Evolutionary conservation across 202 grass and related monocot genomes (phyloP).

Genomic region (Bolboschoenoplectus hybrid): DNA sequence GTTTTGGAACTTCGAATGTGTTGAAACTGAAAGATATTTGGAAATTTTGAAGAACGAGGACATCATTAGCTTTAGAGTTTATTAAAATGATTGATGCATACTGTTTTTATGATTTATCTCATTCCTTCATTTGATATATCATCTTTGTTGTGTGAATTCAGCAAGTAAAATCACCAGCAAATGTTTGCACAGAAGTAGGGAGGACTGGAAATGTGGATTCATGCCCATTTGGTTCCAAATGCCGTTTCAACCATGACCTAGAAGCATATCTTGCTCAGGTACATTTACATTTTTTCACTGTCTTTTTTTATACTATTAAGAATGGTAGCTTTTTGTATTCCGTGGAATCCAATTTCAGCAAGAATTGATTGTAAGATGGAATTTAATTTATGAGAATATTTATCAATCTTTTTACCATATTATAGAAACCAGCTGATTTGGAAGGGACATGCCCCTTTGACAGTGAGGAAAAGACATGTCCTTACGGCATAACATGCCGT

Average conservation of each 20-base stretch:
- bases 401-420: constrained; percentile 18
- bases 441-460: constrained; percentile 83
- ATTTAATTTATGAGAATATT: constrained; percentile 28
- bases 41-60: background rate
- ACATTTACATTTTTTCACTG: constrained; percentile 2
- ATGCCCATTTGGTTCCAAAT: constrained; percentile 68
- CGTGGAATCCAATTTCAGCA: background rate
- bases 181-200: constrained; percentile 76
- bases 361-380: constrained; percentile 10
- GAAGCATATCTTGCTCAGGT: constrained; percentile 84
- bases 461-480: constrained; percentile 50
- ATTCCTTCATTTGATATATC: constrained; percentile 29
- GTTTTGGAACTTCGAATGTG: background rate
- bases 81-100: background rate
- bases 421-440: constrained; percentile 86
- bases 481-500: constrained; percentile 77
- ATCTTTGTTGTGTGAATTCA: constrained; percentile 37
- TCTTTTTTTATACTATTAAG: background rate
- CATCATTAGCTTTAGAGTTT: background rate
- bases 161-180: constrained; percentile 65
- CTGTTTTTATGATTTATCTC: background rate
- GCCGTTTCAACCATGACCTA: constrained; percentile 88
- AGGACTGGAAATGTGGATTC: constrained; percentile 73
- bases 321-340: background rate
- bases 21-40: background rate